Percentiles rank a stretch among this genome's conserved stretches.
Conservation (phyloP, 495 filamentous ascomycete species). For the Bacidia gigantensis region DNA sequence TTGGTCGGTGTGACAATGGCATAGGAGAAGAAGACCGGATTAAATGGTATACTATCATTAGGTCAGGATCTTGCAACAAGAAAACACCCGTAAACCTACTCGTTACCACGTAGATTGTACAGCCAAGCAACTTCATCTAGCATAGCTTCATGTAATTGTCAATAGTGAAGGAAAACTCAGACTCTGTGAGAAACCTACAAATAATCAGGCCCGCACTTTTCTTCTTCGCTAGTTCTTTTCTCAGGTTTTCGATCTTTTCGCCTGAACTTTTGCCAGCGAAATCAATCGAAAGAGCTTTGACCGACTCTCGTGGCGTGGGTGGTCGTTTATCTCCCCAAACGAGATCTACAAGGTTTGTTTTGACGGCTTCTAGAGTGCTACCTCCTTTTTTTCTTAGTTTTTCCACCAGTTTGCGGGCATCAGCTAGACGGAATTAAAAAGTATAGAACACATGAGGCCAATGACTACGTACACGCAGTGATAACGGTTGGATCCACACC, state of each 20-base stretch:
- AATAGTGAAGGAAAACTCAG: neutral
- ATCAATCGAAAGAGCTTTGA: conserved; percentile 53
- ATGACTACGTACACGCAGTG: conserved; percentile 44
- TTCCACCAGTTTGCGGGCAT: conserved; percentile 75
- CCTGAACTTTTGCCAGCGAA: conserved; percentile 73
- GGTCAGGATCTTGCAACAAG: conserved; percentile 13
- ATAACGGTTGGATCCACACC: conserved; percentile 87
- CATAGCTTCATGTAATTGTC: conserved; percentile 41
- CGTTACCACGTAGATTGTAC: conserved; percentile 88
- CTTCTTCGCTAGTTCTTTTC: conserved; percentile 85
- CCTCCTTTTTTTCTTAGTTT: conserved; percentile 82
- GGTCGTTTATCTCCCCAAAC: conserved; percentile 73
- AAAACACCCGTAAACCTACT: conserved; percentile 32
- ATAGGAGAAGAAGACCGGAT: conserved; percentile 98
- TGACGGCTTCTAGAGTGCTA: conserved; percentile 53
- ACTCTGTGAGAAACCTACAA: conserved; percentile 36
- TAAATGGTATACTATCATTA: conserved; percentile 71
- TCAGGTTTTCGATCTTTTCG: conserved; percentile 73
- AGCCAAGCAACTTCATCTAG: conserved; percentile 97
- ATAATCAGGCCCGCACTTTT: conserved; percentile 79
- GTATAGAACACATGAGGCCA: neutral
- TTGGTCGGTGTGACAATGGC: conserved; percentile 71
- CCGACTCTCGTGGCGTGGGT: conserved; percentile 56
- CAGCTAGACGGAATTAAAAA: conserved; percentile 30
- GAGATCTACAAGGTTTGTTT: conserved; percentile 72